These are phyloP conservation scores for Flaveria floridana DNA, from an alignment of 140 eudicot species.

Conservation along the genomic window DNA sequence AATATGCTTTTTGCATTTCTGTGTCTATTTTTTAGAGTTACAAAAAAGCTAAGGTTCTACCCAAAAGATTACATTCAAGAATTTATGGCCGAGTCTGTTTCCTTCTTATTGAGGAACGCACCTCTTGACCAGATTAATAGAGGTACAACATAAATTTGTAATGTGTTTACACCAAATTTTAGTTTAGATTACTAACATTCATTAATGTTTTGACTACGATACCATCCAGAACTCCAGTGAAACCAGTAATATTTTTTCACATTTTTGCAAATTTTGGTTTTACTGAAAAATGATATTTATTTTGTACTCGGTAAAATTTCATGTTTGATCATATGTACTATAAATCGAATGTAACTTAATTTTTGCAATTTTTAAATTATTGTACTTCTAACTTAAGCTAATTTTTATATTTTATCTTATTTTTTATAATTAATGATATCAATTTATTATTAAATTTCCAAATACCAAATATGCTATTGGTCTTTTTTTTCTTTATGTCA, in stretches of 20 bases:
- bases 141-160: constrained; percentile 42
- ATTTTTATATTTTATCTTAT: too few relatives aligned
- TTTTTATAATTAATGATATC: neutral
- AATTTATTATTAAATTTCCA: neutral
- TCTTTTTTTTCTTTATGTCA: neutral
- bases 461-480: neutral
- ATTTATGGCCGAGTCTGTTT: constrained; percentile 76
- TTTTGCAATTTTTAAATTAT: neutral
- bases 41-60: constrained; percentile 66
- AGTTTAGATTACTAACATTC: neutral
- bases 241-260: neutral
- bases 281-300: neutral
- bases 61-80: constrained; percentile 74
- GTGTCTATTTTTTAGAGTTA: constrained; percentile 45
- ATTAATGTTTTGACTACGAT: neutral
- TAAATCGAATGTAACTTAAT: neutral
- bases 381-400: neutral
- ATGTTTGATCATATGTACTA: neutral
- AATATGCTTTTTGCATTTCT: neutral
- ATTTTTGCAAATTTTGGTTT: neutral
- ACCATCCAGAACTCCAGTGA: neutral
- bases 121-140: constrained; percentile 54
- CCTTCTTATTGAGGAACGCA: constrained; percentile 77
- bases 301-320: neutral
- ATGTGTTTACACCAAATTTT: neutral